A percentile compares a stretch with the other conserved stretches of the same genome.
phyloP scores from a whole-genome alignment of 2,329 filamentous ascomycete species.

The Pseudopyricularia javanii region DNA sequence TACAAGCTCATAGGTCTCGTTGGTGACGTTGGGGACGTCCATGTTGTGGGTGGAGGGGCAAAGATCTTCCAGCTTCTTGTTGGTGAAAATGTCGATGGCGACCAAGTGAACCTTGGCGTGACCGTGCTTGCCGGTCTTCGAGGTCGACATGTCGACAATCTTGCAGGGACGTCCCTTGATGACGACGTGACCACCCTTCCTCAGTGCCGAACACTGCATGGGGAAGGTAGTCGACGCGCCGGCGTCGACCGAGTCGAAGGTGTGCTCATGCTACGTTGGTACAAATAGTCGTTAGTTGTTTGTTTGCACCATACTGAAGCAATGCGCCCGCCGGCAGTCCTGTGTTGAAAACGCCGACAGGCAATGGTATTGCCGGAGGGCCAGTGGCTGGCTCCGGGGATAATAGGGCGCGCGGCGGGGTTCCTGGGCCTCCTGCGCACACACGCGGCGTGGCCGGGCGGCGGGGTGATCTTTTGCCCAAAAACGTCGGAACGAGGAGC shows the following conservation, averaged over 20 bases:
- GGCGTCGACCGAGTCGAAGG: conserved; percentile 90
- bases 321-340: background rate
- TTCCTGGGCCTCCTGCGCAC: background rate
- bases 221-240: conserved; percentile 90
- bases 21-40: conserved; percentile 90
- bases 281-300: background rate
- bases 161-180: conserved; percentile 99
- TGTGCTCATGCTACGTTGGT: conserved; percentile 44
- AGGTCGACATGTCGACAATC: conserved; percentile 99
- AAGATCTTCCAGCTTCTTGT: conserved; percentile 99
- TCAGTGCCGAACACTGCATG: conserved; percentile 98
- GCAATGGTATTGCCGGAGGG: background rate
- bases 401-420: background rate
- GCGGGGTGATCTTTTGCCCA: background rate
- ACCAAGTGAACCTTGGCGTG: conserved; percentile 99
- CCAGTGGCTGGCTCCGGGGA: too few species aligned
- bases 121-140: conserved; percentile 99
- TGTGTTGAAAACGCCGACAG: background rate
- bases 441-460: background rate
- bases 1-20: conserved; percentile 89
- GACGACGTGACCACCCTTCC: conserved; percentile 97
- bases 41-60: conserved; percentile 97
- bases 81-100: conserved; percentile 97
- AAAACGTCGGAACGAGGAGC: background rate
- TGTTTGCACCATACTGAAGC: background rate